Conservation (phyloP, 352 stramenopile genomes). For the Globisporangium mamillatum region DNA sequence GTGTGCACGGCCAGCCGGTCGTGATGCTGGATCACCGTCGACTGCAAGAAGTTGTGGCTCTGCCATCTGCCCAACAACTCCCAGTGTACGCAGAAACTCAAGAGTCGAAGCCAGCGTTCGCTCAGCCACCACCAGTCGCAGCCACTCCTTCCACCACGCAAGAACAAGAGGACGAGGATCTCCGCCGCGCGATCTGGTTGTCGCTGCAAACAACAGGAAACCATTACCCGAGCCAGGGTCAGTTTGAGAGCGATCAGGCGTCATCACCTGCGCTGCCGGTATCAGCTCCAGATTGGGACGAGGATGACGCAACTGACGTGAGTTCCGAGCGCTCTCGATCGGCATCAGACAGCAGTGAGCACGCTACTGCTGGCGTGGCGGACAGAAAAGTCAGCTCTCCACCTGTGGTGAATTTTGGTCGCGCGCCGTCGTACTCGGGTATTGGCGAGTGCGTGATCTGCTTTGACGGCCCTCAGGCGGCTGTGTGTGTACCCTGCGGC, state of each 20-base stretch:
- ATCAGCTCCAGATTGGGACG: conserved; percentile 48
- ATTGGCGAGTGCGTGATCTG: conserved; percentile 79
- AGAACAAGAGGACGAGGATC: conserved; percentile 46
- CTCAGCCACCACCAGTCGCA: neutral
- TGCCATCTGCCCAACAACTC: neutral
- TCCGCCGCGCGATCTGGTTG: conserved; percentile 53
- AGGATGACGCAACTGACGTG: conserved; percentile 10
- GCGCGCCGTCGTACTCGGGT: conserved; percentile 32
- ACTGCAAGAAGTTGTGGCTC: neutral
- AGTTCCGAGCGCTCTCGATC: neutral
- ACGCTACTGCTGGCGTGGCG: neutral
- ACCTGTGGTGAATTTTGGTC: conserved; percentile 34
- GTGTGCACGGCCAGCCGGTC: conserved; percentile 1
- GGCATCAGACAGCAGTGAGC: conserved; percentile 4
- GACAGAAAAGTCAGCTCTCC: neutral
- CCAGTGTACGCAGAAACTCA: neutral
- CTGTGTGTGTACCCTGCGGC: conserved; percentile 78
- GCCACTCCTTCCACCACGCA: neutral
- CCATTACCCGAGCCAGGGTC: neutral
- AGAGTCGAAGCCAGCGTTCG: conserved; percentile 3
- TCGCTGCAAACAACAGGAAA: conserved; percentile 36
- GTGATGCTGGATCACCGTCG: neutral
- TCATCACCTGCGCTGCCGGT: conserved; percentile 29
- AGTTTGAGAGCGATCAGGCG: conserved; percentile 1
- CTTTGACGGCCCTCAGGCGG: conserved; percentile 69